A percentile compares a stretch with the other conserved stretches of the same genome.
These are phyloP conservation scores for Aspergillus sclerotioniger DNA, from an alignment of 495 filamentous ascomycete species.

Conservation along the genomic window DNA sequence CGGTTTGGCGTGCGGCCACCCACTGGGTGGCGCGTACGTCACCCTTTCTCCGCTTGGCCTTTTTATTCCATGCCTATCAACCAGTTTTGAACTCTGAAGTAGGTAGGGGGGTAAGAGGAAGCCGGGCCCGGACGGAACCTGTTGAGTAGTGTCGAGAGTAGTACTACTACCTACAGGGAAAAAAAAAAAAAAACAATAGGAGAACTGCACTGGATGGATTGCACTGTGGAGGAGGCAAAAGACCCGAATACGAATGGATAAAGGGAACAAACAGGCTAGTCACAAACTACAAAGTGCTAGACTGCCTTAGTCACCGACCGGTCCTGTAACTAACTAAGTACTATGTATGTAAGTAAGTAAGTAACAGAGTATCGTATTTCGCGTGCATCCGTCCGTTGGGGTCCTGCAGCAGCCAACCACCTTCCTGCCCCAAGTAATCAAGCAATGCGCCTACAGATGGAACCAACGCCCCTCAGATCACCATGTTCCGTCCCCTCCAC, in stretches of 20 bases:
- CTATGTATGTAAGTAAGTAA: neutral
- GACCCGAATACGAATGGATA: too few relatives aligned
- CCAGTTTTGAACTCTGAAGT: too few relatives aligned
- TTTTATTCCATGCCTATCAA: neutral
- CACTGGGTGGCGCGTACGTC: conserved; percentile 2
- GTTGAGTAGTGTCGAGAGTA: too few relatives aligned
- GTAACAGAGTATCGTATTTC: too few relatives aligned
- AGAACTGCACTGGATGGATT: too few relatives aligned
- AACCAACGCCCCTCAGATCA: neutral
- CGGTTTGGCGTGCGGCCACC: neutral
- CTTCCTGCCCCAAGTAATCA: neutral
- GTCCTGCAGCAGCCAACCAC: neutral
- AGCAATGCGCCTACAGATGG: neutral
- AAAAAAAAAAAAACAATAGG: too few relatives aligned
- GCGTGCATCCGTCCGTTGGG: neutral
- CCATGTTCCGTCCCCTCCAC: conserved; percentile 12
- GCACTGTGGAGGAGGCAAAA: too few relatives aligned
- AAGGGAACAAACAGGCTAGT: too few relatives aligned
- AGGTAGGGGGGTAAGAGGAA: too few relatives aligned
- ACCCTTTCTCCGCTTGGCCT: neutral
- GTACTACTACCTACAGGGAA: too few relatives aligned
- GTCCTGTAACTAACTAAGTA: too few relatives aligned
- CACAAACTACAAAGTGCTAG: neutral
- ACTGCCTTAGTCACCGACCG: neutral
- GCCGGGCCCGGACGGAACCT: too few relatives aligned